Base-by-base conservation (phyloP, 306 rosid genomes). In the Prunus campanulata region DNA sequence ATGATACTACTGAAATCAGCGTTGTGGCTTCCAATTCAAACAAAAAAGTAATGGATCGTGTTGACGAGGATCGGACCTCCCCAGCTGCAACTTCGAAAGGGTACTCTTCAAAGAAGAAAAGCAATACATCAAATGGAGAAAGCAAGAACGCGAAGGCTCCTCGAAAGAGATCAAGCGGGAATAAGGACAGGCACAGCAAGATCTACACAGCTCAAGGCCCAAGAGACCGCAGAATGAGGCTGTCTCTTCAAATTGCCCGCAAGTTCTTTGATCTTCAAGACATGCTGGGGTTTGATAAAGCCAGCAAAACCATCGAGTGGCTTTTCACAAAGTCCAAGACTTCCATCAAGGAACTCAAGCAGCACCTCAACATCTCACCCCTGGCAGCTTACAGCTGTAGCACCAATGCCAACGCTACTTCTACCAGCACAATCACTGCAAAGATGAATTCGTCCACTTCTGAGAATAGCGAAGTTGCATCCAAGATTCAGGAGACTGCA, bases 121-220 rank as follows among this genome's bases (percentile, higher is more conserved):
- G n/a, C 22, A 32, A 61, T 24, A 13, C 51, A 18, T 57, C 52
- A 68, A 55, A 55, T 7, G 16, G 64, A 29, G 74, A 47, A 56
- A 49, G 59, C n/a, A 63, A 68, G 24, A 74, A 75, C 55, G 62
- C 42, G 6, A 68, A 51, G 1, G 32, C 39, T 32, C 81, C 75
- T 18, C 78, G 82, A n/a, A 79, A 78, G 74, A 85, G 85, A 62
- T 11, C 5, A 49, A 79, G 48, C 10, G 85, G 87, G 68, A 86
- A 82, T 83, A 87, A 88, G 63, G 89, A 85, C 72, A 77, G 91
- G 42, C 91, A 88, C 74, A 88, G 91, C 82, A 88, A 88, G 86
- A 88, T 88, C 86, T 78, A 65, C 73, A 88, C 91, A 1, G 88
- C 87, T 4, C 85, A 79, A 68, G 91, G 91, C 42, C 87, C 85